phyloP scores from a whole-genome alignment of 257 asterid genomes.

The Plantago major region DNA sequence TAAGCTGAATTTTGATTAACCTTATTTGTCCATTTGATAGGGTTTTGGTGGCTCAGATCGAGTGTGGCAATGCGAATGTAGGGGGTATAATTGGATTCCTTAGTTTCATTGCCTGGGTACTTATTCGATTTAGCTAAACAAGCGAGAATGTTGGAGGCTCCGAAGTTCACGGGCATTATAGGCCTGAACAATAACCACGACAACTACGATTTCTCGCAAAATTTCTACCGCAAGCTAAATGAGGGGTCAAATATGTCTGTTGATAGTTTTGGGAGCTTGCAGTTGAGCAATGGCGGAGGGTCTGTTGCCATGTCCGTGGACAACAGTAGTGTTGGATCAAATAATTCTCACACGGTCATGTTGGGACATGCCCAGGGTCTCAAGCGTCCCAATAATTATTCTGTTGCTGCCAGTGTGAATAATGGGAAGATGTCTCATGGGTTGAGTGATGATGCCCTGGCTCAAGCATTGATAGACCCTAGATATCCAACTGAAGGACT shows the following conservation, averaged over 20 bases:
- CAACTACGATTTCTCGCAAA: constrained; percentile 60
- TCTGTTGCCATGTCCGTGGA: constrained; percentile 90
- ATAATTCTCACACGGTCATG: constrained; percentile 76
- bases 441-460: constrained; percentile 77
- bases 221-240: constrained; percentile 77
- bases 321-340: constrained; percentile 89
- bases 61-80: no score
- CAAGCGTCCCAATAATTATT: constrained; percentile 70
- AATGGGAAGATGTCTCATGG: constrained; percentile 65
- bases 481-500: constrained; percentile 87
- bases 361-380: constrained; percentile 88
- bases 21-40: no score
- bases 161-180: constrained; percentile 68
- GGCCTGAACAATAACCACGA: constrained; percentile 74
- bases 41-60: no score
- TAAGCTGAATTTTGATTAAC: no score
- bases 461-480: constrained; percentile 89
- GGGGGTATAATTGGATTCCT: no score
- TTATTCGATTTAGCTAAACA: constrained; percentile 17
- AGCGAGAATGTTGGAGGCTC: constrained; percentile 84
- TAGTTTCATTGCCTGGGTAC: constrained; percentile 11
- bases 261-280: constrained; percentile 87
- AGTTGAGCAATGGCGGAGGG: constrained; percentile 93
- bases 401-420: constrained; percentile 76
- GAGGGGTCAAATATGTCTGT: constrained; percentile 93